Evolutionary conservation across 2,329 filamentous ascomycete species (phyloP).

Genomic region (Reticulascus tulasneorum): DNA sequence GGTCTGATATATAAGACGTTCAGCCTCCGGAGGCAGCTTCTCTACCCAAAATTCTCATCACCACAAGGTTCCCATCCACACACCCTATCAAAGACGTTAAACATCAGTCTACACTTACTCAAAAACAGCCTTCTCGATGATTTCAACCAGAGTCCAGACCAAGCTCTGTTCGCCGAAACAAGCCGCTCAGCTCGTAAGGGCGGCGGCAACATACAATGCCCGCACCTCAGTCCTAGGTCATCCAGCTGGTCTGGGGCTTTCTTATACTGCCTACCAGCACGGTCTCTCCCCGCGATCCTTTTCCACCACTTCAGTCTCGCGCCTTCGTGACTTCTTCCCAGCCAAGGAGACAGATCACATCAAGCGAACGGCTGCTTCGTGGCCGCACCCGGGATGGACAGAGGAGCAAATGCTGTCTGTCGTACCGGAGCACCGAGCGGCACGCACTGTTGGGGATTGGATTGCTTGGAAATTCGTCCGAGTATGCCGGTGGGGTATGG

Average conservation of each 20-base stretch:
- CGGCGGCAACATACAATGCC: slow-evolving; percentile 12
- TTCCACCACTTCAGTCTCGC: slow-evolving; percentile 43
- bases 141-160: slow-evolving; percentile 20
- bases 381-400: slow-evolving; percentile 71
- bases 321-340: slow-evolving; percentile 60
- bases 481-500: slow-evolving; percentile 73
- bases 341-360: slow-evolving; percentile 57
- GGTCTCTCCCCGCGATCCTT: slow-evolving; percentile 32
- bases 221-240: slow-evolving; percentile 14
- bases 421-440: slow-evolving; percentile 70
- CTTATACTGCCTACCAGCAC: slow-evolving; percentile 18
- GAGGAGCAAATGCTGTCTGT: slow-evolving; percentile 74
- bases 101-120: background rate
- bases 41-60: background rate
- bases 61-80: background rate
- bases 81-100: background rate
- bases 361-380: slow-evolving; percentile 59
- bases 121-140: slow-evolving; percentile 17
- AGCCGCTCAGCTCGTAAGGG: slow-evolving; percentile 19
- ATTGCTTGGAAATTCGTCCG: slow-evolving; percentile 74
- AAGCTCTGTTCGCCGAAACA: slow-evolving; percentile 22
- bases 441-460: slow-evolving; percentile 71
- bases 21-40: slow-evolving; percentile 7
- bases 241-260: slow-evolving; percentile 22
- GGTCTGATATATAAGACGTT: slow-evolving; percentile 8